phyloP scores from a whole-genome alignment of 345 rosid species.

The Sisymbrium irio region DNA sequence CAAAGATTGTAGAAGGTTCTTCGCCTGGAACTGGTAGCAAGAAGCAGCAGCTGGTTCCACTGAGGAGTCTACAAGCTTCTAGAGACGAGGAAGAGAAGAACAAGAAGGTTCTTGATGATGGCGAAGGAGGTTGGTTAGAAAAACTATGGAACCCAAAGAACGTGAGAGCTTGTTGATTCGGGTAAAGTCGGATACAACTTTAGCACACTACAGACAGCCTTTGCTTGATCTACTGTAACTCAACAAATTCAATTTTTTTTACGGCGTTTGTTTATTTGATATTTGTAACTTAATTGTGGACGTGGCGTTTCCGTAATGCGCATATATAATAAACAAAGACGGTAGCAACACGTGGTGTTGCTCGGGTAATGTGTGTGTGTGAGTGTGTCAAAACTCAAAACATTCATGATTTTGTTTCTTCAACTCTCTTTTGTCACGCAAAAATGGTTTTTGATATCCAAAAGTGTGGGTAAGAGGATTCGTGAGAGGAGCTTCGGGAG shows the following conservation, averaged over 20 bases:
- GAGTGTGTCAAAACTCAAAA: too few relatives aligned
- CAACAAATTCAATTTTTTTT: background rate
- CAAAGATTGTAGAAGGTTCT: constrained; percentile 43
- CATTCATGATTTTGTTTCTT: too few relatives aligned
- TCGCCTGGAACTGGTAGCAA: constrained; percentile 29
- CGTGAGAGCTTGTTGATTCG: constrained; percentile 37
- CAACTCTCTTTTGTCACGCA: too few relatives aligned
- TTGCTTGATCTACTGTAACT: background rate
- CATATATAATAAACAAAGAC: background rate
- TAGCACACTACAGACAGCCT: background rate
- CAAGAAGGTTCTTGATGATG: constrained; percentile 37
- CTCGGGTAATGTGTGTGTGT: too few relatives aligned
- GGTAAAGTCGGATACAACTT: background rate
- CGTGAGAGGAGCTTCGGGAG: too few relatives aligned
- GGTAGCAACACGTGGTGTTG: too few relatives aligned
- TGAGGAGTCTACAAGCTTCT: constrained; percentile 38
- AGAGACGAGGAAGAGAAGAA: constrained; percentile 18
- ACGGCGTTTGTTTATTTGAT: background rate
- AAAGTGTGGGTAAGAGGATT: too few relatives aligned
- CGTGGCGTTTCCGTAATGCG: background rate
- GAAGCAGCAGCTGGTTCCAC: constrained; percentile 33
- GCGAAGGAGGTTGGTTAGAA: constrained; percentile 41
- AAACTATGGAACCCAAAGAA: constrained; percentile 47
- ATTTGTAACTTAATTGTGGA: background rate
- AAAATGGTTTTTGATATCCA: too few relatives aligned